Evolutionary conservation across 1,139 yeast genomes (phyloP).

Genomic region (Blastobotrys arbuscula): DNA sequence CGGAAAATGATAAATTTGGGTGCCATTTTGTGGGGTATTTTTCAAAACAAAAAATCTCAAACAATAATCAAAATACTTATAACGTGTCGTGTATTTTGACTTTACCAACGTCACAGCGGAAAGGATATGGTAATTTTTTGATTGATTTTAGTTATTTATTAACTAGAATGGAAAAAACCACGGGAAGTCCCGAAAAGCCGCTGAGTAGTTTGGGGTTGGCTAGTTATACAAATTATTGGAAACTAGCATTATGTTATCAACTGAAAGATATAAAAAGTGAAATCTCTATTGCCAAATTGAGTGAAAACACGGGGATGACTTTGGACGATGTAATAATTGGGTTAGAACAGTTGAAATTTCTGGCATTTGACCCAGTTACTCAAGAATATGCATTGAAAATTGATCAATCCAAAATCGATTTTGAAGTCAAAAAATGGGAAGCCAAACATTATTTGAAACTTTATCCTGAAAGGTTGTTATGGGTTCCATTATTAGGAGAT

Average conservation of each 20-base stretch:
- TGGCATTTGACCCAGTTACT: constrained; percentile 41
- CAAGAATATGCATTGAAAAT: constrained; percentile 49
- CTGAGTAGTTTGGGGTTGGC: constrained; percentile 78
- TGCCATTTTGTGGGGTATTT: constrained; percentile 91
- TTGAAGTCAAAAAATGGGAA: constrained; percentile 49
- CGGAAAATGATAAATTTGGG: constrained; percentile 55
- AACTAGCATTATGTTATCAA: constrained; percentile 50
- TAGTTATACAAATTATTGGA: constrained; percentile 89
- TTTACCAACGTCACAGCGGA: constrained; percentile 78
- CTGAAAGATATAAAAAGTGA: constrained; percentile 27
- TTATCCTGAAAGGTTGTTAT: constrained; percentile 49
- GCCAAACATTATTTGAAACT: constrained; percentile 49
- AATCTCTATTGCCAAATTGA: constrained; percentile 55
- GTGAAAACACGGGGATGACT: constrained; percentile 76
- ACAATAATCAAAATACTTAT: constrained; percentile 43
- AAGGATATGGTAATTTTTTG: constrained; percentile 82
- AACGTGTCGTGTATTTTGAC: constrained; percentile 90
- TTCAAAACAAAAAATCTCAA: constrained; percentile 68
- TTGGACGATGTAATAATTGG: constrained; percentile 80
- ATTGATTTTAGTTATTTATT: constrained; percentile 86
- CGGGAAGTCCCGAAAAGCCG: constrained; percentile 95
- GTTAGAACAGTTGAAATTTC: constrained; percentile 65
- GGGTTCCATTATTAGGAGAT: constrained; percentile 38
- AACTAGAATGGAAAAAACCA: constrained; percentile 64
- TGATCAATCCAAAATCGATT: constrained; percentile 42